phyloP scores from a whole-genome alignment of 2,329 filamentous ascomycete species.

The Cladosporium colombiae region DNA sequence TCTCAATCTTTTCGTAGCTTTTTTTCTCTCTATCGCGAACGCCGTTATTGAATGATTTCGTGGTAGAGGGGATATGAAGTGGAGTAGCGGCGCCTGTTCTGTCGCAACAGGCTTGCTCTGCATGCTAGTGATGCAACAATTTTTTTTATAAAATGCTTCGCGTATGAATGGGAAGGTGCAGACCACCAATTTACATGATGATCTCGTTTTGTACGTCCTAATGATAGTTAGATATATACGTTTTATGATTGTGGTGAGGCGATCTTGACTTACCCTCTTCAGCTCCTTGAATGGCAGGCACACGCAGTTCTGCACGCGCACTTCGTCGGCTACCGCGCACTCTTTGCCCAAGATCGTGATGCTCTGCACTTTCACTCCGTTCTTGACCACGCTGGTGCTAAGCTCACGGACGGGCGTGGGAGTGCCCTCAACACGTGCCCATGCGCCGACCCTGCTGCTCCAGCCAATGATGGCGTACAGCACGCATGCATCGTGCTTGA shows the following conservation, averaged over 20 bases:
- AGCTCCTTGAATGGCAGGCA: constrained; percentile 97
- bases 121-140: not conserved
- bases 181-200: constrained; percentile 16
- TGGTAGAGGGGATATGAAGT: not conserved
- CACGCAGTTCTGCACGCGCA: constrained; percentile 95
- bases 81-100: not conserved
- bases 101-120: not conserved
- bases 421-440: constrained; percentile 95
- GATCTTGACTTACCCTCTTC: constrained; percentile 64
- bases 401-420: constrained; percentile 85
- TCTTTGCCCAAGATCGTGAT: constrained; percentile 98
- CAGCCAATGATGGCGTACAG: constrained; percentile 96
- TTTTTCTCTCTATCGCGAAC: constrained; percentile 1
- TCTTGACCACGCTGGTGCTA: constrained; percentile 93
- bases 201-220: constrained; percentile 21
- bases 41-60: not conserved
- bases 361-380: constrained; percentile 97
- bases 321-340: constrained; percentile 88
- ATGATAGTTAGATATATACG: not conserved
- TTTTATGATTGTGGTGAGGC: too few species aligned
- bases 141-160: not conserved
- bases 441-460: constrained; percentile 94
- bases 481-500: constrained; percentile 95
- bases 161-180: not conserved
- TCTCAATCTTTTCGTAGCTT: not conserved